These are phyloP conservation scores for Leptographium procerum DNA, from an alignment of 2,329 filamentous ascomycete species.

Conservation along the genomic window DNA sequence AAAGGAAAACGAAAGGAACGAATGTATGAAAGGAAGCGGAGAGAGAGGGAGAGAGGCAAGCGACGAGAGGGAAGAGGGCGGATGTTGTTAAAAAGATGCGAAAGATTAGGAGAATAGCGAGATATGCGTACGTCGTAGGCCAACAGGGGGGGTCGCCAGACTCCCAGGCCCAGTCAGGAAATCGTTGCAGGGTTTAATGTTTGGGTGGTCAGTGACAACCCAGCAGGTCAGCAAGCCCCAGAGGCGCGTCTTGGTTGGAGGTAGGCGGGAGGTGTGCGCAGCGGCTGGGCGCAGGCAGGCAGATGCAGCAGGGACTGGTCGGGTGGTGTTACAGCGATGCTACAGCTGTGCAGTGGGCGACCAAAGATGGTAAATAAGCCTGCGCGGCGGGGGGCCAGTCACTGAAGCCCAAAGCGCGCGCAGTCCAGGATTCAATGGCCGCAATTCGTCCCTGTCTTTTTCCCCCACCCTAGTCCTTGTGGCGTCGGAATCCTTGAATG, in stretches of 20 bases:
- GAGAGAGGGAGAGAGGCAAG: neutral
- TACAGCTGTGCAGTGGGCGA: neutral
- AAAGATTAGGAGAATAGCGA: neutral
- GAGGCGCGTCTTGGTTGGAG: conserved; percentile 11
- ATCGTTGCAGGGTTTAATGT: neutral
- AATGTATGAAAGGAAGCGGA: neutral
- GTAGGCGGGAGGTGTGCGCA: neutral
- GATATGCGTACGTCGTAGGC: neutral
- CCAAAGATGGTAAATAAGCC: too few species aligned
- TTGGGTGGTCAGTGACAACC: neutral
- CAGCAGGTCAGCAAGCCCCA: neutral
- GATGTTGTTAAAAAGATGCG: neutral
- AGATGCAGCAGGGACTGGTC: neutral
- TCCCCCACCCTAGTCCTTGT: neutral
- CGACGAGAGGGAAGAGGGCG: neutral
- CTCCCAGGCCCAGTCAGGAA: too few species aligned
- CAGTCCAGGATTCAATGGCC: neutral
- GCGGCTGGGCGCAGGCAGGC: neutral
- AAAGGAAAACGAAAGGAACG: neutral
- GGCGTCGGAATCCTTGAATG: too few species aligned
- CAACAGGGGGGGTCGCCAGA: neutral
- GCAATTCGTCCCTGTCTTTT: neutral
- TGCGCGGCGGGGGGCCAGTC: neutral
- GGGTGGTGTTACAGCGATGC: conserved; percentile 1
- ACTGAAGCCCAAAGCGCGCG: conserved; percentile 6